Conservation (phyloP, 495 filamentous ascomycete species). For the Trichodelitschia bisporula region DNA sequence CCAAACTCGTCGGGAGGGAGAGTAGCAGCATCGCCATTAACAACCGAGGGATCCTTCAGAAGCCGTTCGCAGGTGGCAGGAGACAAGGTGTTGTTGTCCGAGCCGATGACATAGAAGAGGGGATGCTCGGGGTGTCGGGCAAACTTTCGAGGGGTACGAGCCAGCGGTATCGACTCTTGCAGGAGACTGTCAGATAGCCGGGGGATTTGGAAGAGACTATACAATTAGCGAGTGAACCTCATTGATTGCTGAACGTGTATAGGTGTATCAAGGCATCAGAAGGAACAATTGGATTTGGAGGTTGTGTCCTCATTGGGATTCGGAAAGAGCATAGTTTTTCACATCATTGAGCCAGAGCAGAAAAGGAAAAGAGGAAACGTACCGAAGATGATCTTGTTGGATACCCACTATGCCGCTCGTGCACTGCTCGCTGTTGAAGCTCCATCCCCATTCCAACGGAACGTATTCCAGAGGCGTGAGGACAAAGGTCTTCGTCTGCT, state of each 20-base stretch:
- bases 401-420: conserved; percentile 91
- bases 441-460: conserved; percentile 83
- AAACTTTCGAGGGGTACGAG: conserved; percentile 73
- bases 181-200: too few relatives aligned
- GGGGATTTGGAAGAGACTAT: too few relatives aligned
- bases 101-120: conserved; percentile 79
- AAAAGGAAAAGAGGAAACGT: conserved; percentile 20
- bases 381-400: conserved; percentile 72
- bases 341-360: too few relatives aligned
- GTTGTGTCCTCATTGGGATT: conserved; percentile 29
- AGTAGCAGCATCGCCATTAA: conserved; percentile 41
- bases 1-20: conserved; percentile 74
- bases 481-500: conserved; percentile 61
- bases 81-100: conserved; percentile 72
- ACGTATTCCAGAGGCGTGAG: conserved; percentile 75
- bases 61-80: conserved; percentile 44
- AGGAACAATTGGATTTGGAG: conserved; percentile 52
- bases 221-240: too few relatives aligned
- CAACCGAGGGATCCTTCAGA: conserved; percentile 33
- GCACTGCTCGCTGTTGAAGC: conserved; percentile 83
- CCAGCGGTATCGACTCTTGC: conserved; percentile 68
- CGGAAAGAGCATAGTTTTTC: too few relatives aligned
- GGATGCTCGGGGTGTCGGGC: conserved; percentile 70
- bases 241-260: too few relatives aligned
- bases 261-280: conserved; percentile 19